Conservation (phyloP, 2,329 filamentous ascomycete genomes). For the Drechslerella dactyloides region DNA sequence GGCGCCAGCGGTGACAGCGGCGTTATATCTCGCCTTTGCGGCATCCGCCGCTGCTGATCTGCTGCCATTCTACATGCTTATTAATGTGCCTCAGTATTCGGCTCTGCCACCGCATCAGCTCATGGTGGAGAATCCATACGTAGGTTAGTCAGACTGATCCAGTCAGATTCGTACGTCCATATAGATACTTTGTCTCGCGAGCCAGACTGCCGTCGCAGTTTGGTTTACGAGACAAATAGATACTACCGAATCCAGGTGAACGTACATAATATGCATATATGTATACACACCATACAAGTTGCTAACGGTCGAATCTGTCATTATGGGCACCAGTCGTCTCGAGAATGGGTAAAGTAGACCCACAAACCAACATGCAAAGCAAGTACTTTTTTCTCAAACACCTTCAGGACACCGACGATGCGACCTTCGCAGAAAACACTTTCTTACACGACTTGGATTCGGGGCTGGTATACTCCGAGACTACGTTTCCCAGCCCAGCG, state of each 20-base stretch:
- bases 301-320: no score
- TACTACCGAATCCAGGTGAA: no score
- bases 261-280: no score
- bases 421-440: slow-evolving; percentile 5
- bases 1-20: neutral
- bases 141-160: no score
- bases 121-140: neutral
- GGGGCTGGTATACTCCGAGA: slow-evolving; percentile 22
- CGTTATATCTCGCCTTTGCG: neutral
- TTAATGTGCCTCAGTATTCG: slow-evolving; percentile 3
- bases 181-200: no score
- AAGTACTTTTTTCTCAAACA: slow-evolving; percentile 38
- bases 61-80: neutral
- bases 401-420: slow-evolving; percentile 2
- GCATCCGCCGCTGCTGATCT: neutral
- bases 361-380: neutral
- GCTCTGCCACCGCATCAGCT: neutral
- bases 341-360: slow-evolving; percentile 7
- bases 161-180: no score
- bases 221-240: no score
- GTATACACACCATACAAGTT: no score
- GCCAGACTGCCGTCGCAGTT: no score
- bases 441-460: slow-evolving; percentile 34
- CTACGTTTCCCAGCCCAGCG: slow-evolving; percentile 1
- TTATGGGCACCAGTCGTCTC: no score